Base-by-base conservation (phyloP, 768 basidiomycete genomes). In the Trametes elegans region DNA sequence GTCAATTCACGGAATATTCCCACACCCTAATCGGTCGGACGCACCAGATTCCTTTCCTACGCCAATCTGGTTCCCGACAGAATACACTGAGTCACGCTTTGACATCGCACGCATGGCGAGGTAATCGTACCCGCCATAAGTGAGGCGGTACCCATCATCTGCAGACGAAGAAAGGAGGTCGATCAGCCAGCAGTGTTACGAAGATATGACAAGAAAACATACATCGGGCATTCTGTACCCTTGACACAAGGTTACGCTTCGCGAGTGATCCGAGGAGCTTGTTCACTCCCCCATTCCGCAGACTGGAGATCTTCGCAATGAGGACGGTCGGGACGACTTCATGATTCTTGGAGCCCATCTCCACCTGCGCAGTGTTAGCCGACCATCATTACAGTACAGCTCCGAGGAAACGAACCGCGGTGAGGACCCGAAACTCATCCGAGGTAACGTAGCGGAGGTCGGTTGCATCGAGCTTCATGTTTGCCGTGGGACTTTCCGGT, bases 71-170 rank as follows among this genome's bases (percentile, higher is more conserved):
- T 97, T 97, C 19, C 97, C 97, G 28, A 99, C 92, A 21, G 92
- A 91, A 62, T 87, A 75, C 73, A 99, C 80, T 0, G 90, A 83
- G 52, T 93, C 91, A 50, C 96, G 76, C 68, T 94, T 93, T 1
- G 91, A 93, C 69, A 98, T 75, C 3, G 97, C 89, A 29, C 93
- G 82, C 78, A 98, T 90, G 21, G 97, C 93, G 23, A 99, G 79
- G 68, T 85, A 98, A 64, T 99, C 97, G 60, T 97, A 94, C n/a
- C 97, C 97, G 31, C 97, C 97, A 67, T 99, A 99, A 4, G 97
- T 98, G 60, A 99, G 69, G 38, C 97, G 82, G 70, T 96, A 98
- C 14, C 97, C 97, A 63, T 99, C 97, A 70, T 99, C 96, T 98
- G 62, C 48, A 38, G 34, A 7, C 34, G 40, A 6, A 31, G 18